phyloP scores from a whole-genome alignment of 371 early-diverging fungal species.

The Mucor racemosus region DNA sequence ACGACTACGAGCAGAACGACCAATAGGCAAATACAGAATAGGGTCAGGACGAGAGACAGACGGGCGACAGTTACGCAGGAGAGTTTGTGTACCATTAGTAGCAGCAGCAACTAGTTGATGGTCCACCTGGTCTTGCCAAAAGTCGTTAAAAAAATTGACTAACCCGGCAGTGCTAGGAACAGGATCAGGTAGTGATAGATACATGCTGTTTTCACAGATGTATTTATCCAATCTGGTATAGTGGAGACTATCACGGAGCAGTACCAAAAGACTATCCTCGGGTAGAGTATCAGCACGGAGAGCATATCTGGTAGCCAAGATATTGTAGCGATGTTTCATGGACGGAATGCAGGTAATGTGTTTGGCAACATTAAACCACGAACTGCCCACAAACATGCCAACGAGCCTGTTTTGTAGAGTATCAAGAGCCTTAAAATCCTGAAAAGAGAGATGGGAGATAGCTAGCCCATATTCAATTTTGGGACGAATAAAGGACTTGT shows the following conservation, averaged over 20 bases:
- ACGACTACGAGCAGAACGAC: constrained; percentile 3
- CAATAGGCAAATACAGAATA: neutral
- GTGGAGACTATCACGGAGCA: neutral
- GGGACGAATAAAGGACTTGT: constrained; percentile 10
- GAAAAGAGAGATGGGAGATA: neutral
- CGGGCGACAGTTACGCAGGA: neutral
- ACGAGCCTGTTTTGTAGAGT: neutral
- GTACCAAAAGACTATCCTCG: neutral
- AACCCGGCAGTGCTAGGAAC: neutral
- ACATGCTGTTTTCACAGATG: neutral
- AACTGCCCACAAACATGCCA: neutral
- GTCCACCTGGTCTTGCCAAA: neutral
- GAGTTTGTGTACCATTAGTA: neutral
- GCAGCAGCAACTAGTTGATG: neutral
- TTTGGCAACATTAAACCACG: constrained; percentile 11
- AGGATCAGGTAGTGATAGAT: neutral
- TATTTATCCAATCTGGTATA: neutral
- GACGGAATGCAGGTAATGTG: constrained; percentile 10
- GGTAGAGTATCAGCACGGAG: neutral
- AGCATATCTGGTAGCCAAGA: neutral
- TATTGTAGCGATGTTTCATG: constrained; percentile 5
- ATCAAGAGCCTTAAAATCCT: neutral
- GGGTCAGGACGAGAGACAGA: constrained; percentile 7
- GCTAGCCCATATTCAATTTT: neutral
- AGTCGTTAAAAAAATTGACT: too few relatives aligned